Base-by-base conservation (phyloP, 1,139 yeast species). In the Kodamaea ohmeri region DNA sequence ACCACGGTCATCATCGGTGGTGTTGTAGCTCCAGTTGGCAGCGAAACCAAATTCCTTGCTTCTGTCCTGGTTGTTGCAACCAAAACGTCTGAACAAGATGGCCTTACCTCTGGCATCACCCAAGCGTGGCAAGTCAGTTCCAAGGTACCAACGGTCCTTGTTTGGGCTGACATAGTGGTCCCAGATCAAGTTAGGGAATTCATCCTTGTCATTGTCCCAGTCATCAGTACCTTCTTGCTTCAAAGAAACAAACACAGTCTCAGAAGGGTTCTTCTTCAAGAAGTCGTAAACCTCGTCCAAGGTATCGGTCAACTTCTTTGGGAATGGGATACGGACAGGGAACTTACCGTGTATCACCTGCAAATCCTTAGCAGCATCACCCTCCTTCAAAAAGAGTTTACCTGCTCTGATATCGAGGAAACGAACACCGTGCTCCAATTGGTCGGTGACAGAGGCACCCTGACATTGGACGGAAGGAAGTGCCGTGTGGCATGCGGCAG, bases 381-480 rank as follows among this genome's bases (percentile, higher is more conserved):
- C 75, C 16, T 70, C 71, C 35, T 61, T 67, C 49, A 77, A 60
- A 39, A 79, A 76, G 46, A 78, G 76, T 50, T 76, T 75, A 4
- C 87, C 84, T 6, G 75, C 71, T 48, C 92, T 71, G 35, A 85
- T 60, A 54, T 85, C 94, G 44, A 85, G 67, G 52, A 83, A 85
- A 42, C 94, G 69, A 13, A 85, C 82, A 6, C 94, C 95, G 49
- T 84, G 69, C 37, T 73, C 63, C 62, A 85, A 72, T 60, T 85
- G 95, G 2, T 74, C 75, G 1, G 73, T 61, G 35, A 85, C 67
- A 1, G 76, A 60, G 7, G 67, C 76, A 15, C 80, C 86, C 57
- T 85, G 95, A 58, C 95, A 85, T 56, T 80, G 83, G 24, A 84
- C 92, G 0, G 88, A 79, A 15, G 92, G 92, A 37, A 83, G 67